Evolutionary conservation across 257 asterid species (phyloP).

Genomic region (Solanum chilense): DNA sequence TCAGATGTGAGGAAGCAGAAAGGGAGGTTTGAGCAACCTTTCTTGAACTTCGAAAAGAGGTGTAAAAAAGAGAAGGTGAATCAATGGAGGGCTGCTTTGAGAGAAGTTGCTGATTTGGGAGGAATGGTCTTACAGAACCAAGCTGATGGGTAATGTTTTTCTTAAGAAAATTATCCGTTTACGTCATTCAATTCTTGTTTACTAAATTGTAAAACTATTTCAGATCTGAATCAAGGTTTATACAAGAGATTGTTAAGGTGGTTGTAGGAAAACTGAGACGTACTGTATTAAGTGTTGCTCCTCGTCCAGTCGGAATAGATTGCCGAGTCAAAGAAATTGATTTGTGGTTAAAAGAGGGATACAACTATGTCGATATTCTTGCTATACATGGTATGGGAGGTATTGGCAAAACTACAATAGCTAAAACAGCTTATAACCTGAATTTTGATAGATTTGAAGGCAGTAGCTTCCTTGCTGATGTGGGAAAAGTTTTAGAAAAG

Average conservation of each 20-base stretch:
- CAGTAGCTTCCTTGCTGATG: constrained; percentile 2
- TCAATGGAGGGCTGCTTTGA: background rate
- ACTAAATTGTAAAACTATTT: background rate
- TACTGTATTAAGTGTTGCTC: background rate
- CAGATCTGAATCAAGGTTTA: background rate
- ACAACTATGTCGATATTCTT: background rate
- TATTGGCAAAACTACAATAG: constrained; percentile 8
- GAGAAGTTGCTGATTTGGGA: constrained; percentile 2
- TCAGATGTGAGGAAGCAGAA: background rate
- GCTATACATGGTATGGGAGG: constrained; percentile 4
- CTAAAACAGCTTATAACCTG: background rate
- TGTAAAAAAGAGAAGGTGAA: background rate
- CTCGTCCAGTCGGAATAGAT: constrained; percentile 1
- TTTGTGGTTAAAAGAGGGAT: background rate
- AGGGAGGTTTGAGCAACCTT: background rate
- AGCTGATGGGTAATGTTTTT: background rate
- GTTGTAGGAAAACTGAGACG: background rate
- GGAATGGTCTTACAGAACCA: background rate
- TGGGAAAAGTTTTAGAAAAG: background rate
- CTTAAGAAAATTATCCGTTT: background rate
- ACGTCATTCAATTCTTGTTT: background rate
- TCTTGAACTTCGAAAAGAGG: background rate
- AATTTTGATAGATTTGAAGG: background rate
- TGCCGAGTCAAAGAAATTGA: background rate
- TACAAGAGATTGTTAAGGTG: background rate